A percentile compares a stretch with the other conserved stretches of the same genome.
phyloP scores from a whole-genome alignment of 495 filamentous ascomycete species.

The Aspergillus indologenus region DNA sequence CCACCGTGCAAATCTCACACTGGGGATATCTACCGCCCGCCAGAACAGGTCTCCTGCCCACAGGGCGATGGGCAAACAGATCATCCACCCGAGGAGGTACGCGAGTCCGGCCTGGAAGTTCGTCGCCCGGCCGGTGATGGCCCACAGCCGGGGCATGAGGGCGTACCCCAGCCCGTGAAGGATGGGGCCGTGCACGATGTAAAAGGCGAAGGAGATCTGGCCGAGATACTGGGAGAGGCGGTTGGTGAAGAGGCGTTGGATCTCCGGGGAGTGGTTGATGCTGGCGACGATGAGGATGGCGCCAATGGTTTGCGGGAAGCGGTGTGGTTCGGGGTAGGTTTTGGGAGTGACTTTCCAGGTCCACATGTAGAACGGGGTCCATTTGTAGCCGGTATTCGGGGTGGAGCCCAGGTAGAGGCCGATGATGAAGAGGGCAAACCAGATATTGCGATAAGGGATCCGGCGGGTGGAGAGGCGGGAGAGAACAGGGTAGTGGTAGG shows the following conservation, averaged over 20 bases:
- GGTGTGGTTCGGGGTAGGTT: conserved; percentile 42
- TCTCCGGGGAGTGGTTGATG: conserved; percentile 50
- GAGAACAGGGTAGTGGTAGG: conserved; percentile 5
- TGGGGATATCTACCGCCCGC: conserved; percentile 55
- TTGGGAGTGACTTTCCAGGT: conserved; percentile 39
- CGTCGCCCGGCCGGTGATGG: conserved; percentile 50
- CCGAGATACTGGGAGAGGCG: conserved; percentile 60
- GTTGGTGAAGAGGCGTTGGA: conserved; percentile 54
- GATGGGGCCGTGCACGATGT: conserved; percentile 62
- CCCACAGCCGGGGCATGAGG: conserved; percentile 52
- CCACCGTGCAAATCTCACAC: conserved; percentile 54
- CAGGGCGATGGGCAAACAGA: conserved; percentile 51
- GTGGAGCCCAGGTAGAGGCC: conserved; percentile 45
- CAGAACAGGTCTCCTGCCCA: conserved; percentile 60
- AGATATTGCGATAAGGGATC: conserved; percentile 49
- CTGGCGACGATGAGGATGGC: conserved; percentile 55
- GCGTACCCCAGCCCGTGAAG: conserved; percentile 48
- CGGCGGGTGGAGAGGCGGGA: conserved; percentile 29
- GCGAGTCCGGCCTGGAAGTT: conserved; percentile 50
- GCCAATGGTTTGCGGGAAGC: conserved; percentile 48
- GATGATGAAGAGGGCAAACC: conserved; percentile 47
- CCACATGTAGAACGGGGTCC: conserved; percentile 46
- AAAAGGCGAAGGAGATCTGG: conserved; percentile 60
- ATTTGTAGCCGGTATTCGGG: conserved; percentile 43
- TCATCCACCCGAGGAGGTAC: conserved; percentile 47